These are phyloP conservation scores for Rubus parviflorus DNA, from an alignment of 306 rosid species.

Conservation along the genomic window DNA sequence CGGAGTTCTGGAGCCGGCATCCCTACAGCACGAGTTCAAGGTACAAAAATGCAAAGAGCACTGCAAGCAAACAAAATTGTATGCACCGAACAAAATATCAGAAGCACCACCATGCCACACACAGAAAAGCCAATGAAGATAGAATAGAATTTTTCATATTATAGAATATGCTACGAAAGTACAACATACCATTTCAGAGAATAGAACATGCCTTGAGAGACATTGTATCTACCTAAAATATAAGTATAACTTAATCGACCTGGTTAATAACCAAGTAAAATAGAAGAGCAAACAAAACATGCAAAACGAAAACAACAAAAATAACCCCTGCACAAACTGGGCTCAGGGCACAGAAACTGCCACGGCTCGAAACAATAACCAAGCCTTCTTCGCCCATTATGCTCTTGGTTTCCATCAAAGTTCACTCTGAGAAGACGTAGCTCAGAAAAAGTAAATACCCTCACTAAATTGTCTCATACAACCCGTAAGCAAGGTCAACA, in stretches of 20 bases:
- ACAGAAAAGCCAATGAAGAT: too few species aligned
- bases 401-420: conserved; percentile 23
- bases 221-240: conserved; percentile 25
- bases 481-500: conserved; percentile 10
- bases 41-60: too few species aligned
- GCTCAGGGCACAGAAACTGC: conserved; percentile 27
- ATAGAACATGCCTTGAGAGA: not conserved
- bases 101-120: not conserved
- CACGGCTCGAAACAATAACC: conserved; percentile 38
- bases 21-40: too few species aligned
- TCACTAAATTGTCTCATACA: conserved; percentile 19
- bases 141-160: not conserved
- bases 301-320: conserved; percentile 24
- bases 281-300: not conserved
- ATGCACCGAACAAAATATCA: too few species aligned
- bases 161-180: conserved; percentile 8
- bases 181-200: conserved; percentile 28
- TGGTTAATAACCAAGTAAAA: conserved; percentile 36
- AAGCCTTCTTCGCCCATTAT: conserved; percentile 26
- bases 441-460: conserved; percentile 25
- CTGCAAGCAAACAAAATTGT: too few species aligned
- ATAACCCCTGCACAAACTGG: conserved; percentile 18
- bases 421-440: conserved; percentile 25
- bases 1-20: too few species aligned
- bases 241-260: conserved; percentile 22